Percentiles rank a stretch among this genome's conserved stretches.
phyloP scores from a whole-genome alignment of 805 yeast genomes.

The Saccharomycopsis amapae region DNA sequence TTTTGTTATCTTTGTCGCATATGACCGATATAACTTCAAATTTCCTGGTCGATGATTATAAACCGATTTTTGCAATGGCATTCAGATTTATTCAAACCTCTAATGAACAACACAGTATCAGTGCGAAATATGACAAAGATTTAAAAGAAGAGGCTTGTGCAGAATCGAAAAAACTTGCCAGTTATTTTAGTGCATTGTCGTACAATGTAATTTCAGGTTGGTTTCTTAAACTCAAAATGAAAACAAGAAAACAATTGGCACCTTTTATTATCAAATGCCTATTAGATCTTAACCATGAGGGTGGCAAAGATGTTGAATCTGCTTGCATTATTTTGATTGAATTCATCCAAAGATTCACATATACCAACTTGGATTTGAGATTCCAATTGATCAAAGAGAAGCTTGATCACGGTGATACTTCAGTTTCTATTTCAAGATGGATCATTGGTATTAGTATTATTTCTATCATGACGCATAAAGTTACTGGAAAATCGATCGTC shows the following conservation, averaged over 20 bases:
- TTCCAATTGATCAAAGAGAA: conserved; percentile 23
- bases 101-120: conserved; percentile 35
- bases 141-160: not conserved
- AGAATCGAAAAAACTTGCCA: conserved; percentile 40
- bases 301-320: conserved; percentile 32
- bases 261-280: conserved; percentile 53
- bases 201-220: conserved; percentile 63
- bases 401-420: conserved; percentile 21
- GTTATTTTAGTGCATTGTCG: conserved; percentile 56
- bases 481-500: conserved; percentile 45
- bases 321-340: conserved; percentile 61
- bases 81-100: conserved; percentile 73
- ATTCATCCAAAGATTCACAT: conserved; percentile 58
- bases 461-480: conserved; percentile 45
- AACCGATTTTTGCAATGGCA: conserved; percentile 75
- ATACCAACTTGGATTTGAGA: conserved; percentile 51
- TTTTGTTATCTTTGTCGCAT: conserved; percentile 57
- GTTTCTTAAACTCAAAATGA: conserved; percentile 57
- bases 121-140: not conserved
- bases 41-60: conserved; percentile 69
- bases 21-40: conserved; percentile 62
- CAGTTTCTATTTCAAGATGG: conserved; percentile 42
- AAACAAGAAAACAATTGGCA: conserved; percentile 52
- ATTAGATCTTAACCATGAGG: conserved; percentile 26
- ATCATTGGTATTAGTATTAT: conserved; percentile 50